These are phyloP conservation scores for Cucumis melo DNA, from an alignment of 306 rosid genomes.

Conservation along the genomic window DNA sequence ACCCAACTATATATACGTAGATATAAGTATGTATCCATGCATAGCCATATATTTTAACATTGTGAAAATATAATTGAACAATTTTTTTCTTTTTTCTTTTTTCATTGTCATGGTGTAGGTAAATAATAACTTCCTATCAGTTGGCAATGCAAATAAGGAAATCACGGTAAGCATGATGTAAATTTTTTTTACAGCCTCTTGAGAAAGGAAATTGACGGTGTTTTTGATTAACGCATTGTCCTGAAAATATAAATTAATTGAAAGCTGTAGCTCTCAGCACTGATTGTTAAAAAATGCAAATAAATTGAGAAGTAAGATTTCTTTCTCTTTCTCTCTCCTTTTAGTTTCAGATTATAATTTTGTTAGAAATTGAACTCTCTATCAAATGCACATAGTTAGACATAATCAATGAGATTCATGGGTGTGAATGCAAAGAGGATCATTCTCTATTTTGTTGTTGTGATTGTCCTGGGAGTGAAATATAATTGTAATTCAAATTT, in stretches of 20 bases:
- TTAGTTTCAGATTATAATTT: neutral
- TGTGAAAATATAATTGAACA: constrained; percentile 2
- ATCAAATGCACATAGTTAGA: neutral
- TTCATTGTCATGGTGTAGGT: constrained; percentile 47
- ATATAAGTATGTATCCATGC: neutral
- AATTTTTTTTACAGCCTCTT: neutral
- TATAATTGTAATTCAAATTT: neutral
- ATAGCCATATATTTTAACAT: neutral
- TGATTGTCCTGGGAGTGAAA: neutral
- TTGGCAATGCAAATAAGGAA: constrained; percentile 85
- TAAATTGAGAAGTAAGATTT: neutral
- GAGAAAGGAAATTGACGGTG: neutral
- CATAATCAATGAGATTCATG: neutral
- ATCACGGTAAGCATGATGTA: constrained; percentile 42
- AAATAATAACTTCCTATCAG: constrained; percentile 94
- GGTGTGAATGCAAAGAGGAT: neutral
- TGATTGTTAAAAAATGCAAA: neutral
- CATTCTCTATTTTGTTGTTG: neutral
- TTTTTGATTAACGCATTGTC: neutral
- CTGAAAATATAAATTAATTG: neutral
- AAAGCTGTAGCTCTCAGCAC: neutral
- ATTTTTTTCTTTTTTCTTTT: neutral
- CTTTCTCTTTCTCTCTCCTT: neutral
- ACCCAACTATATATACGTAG: neutral
- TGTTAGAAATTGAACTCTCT: neutral